These are phyloP conservation scores for Corymbia calophylla DNA, from an alignment of 441 rosid genomes.

Conservation along the genomic window DNA sequence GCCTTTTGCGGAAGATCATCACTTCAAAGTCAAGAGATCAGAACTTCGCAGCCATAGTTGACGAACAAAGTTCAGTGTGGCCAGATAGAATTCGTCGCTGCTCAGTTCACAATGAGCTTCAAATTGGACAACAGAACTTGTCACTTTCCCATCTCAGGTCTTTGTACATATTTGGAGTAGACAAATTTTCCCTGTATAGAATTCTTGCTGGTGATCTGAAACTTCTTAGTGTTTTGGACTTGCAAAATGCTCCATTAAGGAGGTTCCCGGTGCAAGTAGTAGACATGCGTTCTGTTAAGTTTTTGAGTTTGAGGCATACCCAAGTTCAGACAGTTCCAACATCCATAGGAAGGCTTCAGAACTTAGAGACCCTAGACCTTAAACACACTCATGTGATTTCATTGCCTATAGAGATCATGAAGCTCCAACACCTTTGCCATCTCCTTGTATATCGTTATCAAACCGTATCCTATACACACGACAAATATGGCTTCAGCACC, in stretches of 20 bases:
- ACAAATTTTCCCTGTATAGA: background rate
- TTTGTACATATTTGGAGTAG: background rate
- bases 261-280: background rate
- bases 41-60: background rate
- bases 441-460: background rate
- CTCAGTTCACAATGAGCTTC: background rate
- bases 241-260: background rate
- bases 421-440: background rate
- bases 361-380: slow-evolving; percentile 1
- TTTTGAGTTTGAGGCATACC: background rate
- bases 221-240: background rate
- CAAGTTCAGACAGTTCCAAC: background rate
- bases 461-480: background rate
- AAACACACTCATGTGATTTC: background rate
- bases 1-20: slow-evolving; percentile 1
- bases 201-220: background rate
- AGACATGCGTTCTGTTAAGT: background rate
- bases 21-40: slow-evolving; percentile 1
- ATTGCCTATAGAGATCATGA: background rate
- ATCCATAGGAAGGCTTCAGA: slow-evolving; percentile 3
- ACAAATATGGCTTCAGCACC: background rate
- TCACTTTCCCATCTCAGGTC: background rate
- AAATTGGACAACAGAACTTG: background rate
- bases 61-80: background rate
- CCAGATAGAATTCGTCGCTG: background rate